Evolutionary conservation across 2,329 filamentous ascomycete genomes (phyloP).

Genomic region (Paracorniculantispora psalliotae): DNA sequence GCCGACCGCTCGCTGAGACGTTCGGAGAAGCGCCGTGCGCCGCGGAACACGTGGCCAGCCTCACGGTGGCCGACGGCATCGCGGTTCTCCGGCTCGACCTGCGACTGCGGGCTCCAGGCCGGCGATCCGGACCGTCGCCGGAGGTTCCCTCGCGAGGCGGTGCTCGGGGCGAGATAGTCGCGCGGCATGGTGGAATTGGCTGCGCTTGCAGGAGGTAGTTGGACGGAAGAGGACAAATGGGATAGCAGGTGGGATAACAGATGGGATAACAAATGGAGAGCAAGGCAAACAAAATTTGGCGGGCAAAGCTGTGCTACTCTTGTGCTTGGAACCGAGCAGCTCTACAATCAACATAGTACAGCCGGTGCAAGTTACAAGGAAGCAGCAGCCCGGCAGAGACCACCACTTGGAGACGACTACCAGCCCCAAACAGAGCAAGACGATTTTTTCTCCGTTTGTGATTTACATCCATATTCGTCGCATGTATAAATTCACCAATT

Average conservation of each 20-base stretch:
- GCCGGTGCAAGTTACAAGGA: background rate
- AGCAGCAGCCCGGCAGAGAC: background rate
- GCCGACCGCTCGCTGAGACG: slow-evolving; percentile 5
- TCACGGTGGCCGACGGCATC: background rate
- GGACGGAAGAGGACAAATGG: too few species aligned
- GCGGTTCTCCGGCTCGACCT: background rate
- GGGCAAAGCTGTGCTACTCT: background rate
- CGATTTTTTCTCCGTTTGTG: too few species aligned
- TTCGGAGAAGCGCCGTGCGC: background rate
- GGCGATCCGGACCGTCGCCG: background rate
- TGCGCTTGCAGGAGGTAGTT: background rate
- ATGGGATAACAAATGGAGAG: too few species aligned
- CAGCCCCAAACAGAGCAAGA: background rate
- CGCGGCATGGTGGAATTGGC: slow-evolving; percentile 2
- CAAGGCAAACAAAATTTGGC: background rate
- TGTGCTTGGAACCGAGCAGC: background rate
- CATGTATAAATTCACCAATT: too few species aligned
- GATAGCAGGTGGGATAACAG: too few species aligned
- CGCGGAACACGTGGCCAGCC: background rate
- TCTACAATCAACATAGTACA: background rate
- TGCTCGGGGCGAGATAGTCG: background rate
- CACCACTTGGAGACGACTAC: background rate
- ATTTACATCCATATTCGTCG: too few species aligned
- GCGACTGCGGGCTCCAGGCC: background rate
- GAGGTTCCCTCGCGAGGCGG: background rate